Conservation (phyloP, 495 filamentous ascomycete genomes). For the Daldinia caldariorum region DNA sequence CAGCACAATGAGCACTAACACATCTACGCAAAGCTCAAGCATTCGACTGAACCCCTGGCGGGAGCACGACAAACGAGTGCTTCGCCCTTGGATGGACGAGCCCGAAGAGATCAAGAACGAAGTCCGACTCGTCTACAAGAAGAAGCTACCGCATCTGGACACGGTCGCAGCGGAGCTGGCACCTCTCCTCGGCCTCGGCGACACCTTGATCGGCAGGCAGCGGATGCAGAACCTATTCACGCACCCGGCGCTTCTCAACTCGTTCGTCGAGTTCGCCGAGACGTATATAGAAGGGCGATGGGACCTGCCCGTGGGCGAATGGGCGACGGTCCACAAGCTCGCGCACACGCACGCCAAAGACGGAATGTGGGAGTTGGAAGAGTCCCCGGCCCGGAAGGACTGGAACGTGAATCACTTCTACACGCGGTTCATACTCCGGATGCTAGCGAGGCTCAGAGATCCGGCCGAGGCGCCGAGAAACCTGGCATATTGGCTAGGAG, state of each 20-base stretch:
- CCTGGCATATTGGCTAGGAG: conserved; percentile 34
- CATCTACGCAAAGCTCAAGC: neutral
- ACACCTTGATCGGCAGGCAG: conserved; percentile 21
- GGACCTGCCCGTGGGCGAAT: conserved; percentile 31
- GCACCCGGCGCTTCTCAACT: conserved; percentile 21
- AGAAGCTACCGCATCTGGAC: conserved; percentile 21
- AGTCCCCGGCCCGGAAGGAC: neutral
- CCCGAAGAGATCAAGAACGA: conserved; percentile 25
- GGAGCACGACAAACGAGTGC: neutral
- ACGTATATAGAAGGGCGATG: conserved; percentile 23
- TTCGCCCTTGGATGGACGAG: conserved; percentile 14
- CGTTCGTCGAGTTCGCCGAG: conserved; percentile 32
- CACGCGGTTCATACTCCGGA: conserved; percentile 31
- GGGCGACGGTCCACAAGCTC: conserved; percentile 12
- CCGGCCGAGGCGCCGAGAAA: neutral
- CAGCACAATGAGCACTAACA: conserved; percentile 6
- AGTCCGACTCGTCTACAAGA: conserved; percentile 22
- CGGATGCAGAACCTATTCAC: conserved; percentile 34
- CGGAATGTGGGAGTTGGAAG: neutral
- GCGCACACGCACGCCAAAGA: neutral
- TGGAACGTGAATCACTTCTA: conserved; percentile 31
- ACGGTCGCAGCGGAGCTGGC: conserved; percentile 25
- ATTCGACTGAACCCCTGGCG: neutral
- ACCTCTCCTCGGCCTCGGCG: conserved; percentile 49
- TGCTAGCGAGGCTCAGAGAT: conserved; percentile 4